Base-by-base conservation (phyloP, 768 basidiomycete species). In the Termitomyces sp. region DNA sequence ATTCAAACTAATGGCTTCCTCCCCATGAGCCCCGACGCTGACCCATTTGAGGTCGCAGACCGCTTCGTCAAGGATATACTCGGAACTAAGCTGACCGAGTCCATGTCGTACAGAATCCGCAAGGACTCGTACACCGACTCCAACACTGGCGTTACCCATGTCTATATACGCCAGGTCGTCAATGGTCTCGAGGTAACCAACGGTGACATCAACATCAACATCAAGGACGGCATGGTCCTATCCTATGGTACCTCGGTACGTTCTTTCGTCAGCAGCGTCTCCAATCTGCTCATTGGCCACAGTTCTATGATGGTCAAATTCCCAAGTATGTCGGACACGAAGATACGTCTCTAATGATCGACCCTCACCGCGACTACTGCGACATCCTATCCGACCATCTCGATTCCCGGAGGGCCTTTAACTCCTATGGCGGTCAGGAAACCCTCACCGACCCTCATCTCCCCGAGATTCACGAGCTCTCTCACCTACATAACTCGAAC, bases 191-290 rank as follows among this genome's bases (percentile, higher is more conserved):
- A 96, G 70, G 93, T 99, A 16, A 82, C 84, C 12, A 93, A 97
- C 68, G 92, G 91, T 33, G 90, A 97, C 74, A 85, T 97, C 78
- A 98, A 98, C 73, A 76, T 99, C 70, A 97, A 98, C 78, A 79
- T 98, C 74, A 88, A 88, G 75, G 84, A 91, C 58, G 94, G 93
- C 48, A 76, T 82, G 66, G 83, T 98, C 20, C 69, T 98, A 51
- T 95, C 93, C 1, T 93, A 88, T 67, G 95, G 95, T 49, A 90
- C 89, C 71, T 95, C 93, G 65, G 92, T 93, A 67, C 63, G 89
- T 65, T 3, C 7, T 28, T 18, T 42, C 16, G 22, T 45, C n/a
- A 9, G 18, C 7, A 28, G 8, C 32, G n/a, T 24, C 12, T 11
- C 36, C 35, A 28, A 1, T 35, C 1, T 5, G 4, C 44, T 60